A percentile compares a stretch with the other conserved stretches of the same genome.
Conservation (phyloP, 2,329 filamentous ascomycete species). For the Neobulgaria alba region DNA sequence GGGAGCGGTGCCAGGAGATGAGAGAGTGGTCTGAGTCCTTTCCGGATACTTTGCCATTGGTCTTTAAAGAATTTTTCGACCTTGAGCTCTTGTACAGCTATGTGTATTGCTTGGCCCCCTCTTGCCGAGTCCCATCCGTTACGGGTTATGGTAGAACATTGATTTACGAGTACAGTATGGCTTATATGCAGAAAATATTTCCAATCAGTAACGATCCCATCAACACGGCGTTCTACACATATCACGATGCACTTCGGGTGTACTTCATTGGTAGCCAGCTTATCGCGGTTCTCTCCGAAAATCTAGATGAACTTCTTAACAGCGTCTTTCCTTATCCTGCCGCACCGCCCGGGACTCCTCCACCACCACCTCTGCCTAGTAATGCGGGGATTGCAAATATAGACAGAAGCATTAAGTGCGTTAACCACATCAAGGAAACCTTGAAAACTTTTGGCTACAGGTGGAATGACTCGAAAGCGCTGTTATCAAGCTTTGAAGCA, state of each 20-base stretch:
- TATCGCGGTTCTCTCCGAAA: conserved; percentile 49
- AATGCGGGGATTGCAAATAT: conserved; percentile 40
- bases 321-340: conserved; percentile 23
- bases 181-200: conserved; percentile 71
- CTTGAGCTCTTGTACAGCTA: conserved; percentile 87
- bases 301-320: conserved; percentile 47
- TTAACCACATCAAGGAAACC: conserved; percentile 45
- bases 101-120: conserved; percentile 80
- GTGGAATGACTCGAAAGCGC: conserved; percentile 47
- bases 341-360: conserved; percentile 33
- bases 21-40: conserved; percentile 74
- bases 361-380: conserved; percentile 41
- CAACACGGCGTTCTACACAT: conserved; percentile 66
- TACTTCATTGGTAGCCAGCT: conserved; percentile 66
- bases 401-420: conserved; percentile 45
- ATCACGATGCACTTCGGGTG: conserved; percentile 77
- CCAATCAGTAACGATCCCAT: conserved; percentile 52
- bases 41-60: conserved; percentile 52
- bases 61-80: conserved; percentile 70
- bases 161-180: conserved; percentile 78
- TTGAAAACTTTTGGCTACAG: conserved; percentile 48
- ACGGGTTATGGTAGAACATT: conserved; percentile 69
- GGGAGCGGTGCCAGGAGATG: conserved; percentile 69
- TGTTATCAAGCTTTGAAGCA: conserved; percentile 45
- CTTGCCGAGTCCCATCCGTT: conserved; percentile 61